These are phyloP conservation scores for Diutina ranongensis DNA, from an alignment of 1,139 yeast genomes.

Conservation along the genomic window DNA sequence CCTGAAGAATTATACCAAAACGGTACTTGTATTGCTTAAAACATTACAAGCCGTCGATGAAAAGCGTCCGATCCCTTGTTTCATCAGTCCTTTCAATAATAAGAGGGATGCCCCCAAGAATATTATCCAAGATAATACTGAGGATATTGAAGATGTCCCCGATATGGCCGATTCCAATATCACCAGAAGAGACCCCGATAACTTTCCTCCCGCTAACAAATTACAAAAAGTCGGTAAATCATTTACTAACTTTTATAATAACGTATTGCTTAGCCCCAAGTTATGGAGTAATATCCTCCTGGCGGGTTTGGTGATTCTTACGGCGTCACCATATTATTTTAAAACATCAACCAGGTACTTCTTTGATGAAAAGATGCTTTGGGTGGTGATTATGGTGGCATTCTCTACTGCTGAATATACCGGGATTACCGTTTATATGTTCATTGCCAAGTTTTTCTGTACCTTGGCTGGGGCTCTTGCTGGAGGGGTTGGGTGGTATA, in stretches of 20 bases:
- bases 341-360: background rate
- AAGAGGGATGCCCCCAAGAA: slow-evolving; percentile 6
- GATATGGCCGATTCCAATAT: slow-evolving; percentile 5
- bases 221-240: slow-evolving; percentile 15
- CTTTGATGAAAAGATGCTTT: slow-evolving; percentile 8
- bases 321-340: slow-evolving; percentile 18
- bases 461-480: slow-evolving; percentile 22
- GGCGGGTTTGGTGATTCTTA: slow-evolving; percentile 15
- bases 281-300: slow-evolving; percentile 25
- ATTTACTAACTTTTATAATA: slow-evolving; percentile 12
- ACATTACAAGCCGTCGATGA: slow-evolving; percentile 19
- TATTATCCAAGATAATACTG: slow-evolving; percentile 2
- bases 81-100: slow-evolving; percentile 16
- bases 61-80: slow-evolving; percentile 16
- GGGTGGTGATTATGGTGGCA: slow-evolving; percentile 26
- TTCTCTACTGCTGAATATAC: slow-evolving; percentile 23
- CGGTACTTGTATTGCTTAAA: slow-evolving; percentile 15
- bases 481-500: slow-evolving; percentile 28
- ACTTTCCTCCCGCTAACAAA: slow-evolving; percentile 17
- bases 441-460: slow-evolving; percentile 17
- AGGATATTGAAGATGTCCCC: slow-evolving; percentile 10
- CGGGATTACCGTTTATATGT: slow-evolving; percentile 23
- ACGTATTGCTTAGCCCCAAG: slow-evolving; percentile 13
- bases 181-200: slow-evolving; percentile 19
- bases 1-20: slow-evolving; percentile 13